Base-by-base conservation (phyloP, 768 basidiomycete genomes). In the Mycena alexandri region DNA sequence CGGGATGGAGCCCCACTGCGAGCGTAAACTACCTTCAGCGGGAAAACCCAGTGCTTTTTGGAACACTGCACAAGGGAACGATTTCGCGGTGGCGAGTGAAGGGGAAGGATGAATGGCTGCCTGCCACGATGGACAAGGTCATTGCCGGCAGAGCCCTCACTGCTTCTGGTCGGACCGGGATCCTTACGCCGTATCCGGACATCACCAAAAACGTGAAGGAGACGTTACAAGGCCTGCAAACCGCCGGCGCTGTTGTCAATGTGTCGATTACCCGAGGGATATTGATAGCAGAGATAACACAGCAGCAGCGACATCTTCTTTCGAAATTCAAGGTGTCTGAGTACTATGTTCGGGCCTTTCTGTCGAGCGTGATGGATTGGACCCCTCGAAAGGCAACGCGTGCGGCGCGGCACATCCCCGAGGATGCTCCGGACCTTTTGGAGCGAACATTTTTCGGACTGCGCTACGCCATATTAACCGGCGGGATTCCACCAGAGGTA, bases 301-400 rank as follows among this genome's bases (percentile, higher is more conserved):
- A 38, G 11, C 25, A 48, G 44, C 43, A 42, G 21, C 67, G 62
- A 22, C 24, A 61, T 2, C 38, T 61, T 34, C 44, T 70, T 9
- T 14, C 5, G 16, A 48, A 36, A 36, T 67, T 67, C 65, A 67
- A 67, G 34, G 19, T 38, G 4, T 67, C 65, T n/a, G 65, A 63
- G 38, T 19, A n/a, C 11, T 63, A 43, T 47, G 43, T 55, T 33
- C 62, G 62, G 5, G 47, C 17, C 21, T 67, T 70, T 25, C 33
- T 70, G 2, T 21, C 52, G 3, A 54, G 57, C 10, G 48, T 53
- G 4, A 53, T 70, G 50, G 60, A 65, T 13, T 70, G 69, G 69
- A 42, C 65, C 11, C 53, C 63, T 16, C 55, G 63, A 10, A 33
- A 53, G 19, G 47, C 25, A 2, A 71, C 70, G 6, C 56, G 61